Evolutionary conservation across 2,329 filamentous ascomycete genomes (phyloP), one percentile per base, ranked within the genome.

Genomic region (Epichloe festucae): DNA sequence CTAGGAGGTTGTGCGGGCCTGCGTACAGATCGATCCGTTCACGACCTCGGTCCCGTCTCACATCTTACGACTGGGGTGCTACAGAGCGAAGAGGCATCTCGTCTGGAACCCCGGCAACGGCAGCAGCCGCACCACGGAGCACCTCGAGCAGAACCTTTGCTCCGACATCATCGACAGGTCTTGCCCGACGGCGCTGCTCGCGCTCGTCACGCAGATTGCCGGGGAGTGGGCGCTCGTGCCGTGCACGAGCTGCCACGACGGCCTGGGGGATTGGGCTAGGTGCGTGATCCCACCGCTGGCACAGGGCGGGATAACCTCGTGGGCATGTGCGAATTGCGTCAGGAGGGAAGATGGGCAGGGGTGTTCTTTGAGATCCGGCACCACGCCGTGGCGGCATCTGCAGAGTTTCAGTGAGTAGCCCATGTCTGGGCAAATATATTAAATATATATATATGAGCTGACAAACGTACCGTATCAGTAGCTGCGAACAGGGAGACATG

Each of bases 251-350:
- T 53, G 51, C 27, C 6, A 12, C 8, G 3, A 27, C 14, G 47
- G 48, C 19, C 15, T 36, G 10, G 51, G 10, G 5, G 41, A 46
- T 19, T 50, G 48, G 51, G 21, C 15, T 34, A 27, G 23, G 17
- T 53, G 51, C 27, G 51, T 53, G n/a, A 27, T 43, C 8, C 35
- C 48, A 34, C 51, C 48, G 21, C 17, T 3, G 34, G 31, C 11
- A 5, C 14, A 36, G 36, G 42, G 35, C 4, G 5, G 14, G 6
- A 39, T 21, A 23, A 50, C 47, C 14, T 4, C 5, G 15, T 48
- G 45, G 36, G 51, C 51, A 6, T 53, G 51, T 44, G 51, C 42
- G 35, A 53, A 53, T 23, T 53, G 51, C 23, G 12, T 46, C 19
- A 34, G 35, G 27, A 31, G 31, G 15, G 51, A 41, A 2, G 17